Base-by-base conservation (phyloP, 805 yeast genomes). In the Jamesozyma hellenica region DNA sequence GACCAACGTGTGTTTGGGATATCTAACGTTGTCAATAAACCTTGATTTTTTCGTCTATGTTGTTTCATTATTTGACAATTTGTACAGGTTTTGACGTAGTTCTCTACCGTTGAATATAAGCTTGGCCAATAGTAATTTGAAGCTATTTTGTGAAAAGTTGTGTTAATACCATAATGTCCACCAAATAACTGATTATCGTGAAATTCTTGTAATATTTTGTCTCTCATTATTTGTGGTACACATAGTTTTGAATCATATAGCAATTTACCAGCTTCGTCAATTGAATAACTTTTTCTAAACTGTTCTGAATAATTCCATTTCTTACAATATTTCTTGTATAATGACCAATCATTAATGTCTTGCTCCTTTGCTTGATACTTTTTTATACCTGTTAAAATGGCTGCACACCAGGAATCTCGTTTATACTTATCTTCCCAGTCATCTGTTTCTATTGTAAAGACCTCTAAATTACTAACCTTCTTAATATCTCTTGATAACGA, bases 1-100 rank as follows among this genome's bases (percentile, higher is more conserved):
- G 18, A 25, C 56, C 55, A 50, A 17, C 50, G 34, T 18, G 46
- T 41, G 26, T 43, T 38, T 3, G 52, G 44, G 2, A 49, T 29
- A 2, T 27, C 35, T 13, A 42, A 32, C 2, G 51, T 48, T 26
- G 16, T 15, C 5, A 39, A 10, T 5, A 39, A 33, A 2, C 47
- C 50, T 13, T 47, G 46, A 8, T 31, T 11, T 5, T 26, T 12
- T 1, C 36, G 38, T 11, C 38, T 32, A 19, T 47, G 35, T 2
- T 15, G 4, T 14, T 40, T 40, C 9, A 34, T 30, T 12, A 42
- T 13, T 32, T 44, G 46, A 31, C 42, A 46, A 13, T 46, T 42
- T 1, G 16, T 4, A 17, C 48, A 46, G 10, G 31, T 16, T 23
- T 30, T 8, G 15, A 44, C 23, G 31, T 44, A 34, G 6, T 14